These are phyloP conservation scores for Leccinum fibrillosum DNA, from an alignment of 768 basidiomycete genomes.

Conservation along the genomic window DNA sequence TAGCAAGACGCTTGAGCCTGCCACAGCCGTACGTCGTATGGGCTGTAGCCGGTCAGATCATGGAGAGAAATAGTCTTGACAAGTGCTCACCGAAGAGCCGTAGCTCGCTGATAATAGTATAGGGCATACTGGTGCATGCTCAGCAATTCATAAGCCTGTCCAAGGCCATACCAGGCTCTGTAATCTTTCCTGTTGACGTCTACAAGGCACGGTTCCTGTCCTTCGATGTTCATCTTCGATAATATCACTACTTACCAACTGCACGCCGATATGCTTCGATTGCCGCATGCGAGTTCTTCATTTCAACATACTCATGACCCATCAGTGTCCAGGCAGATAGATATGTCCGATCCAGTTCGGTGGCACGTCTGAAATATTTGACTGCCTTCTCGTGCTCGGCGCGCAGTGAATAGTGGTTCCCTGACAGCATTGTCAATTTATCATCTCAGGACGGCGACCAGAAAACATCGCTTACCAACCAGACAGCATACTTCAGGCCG, in stretches of 20 bases:
- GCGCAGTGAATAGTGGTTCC: constrained; percentile 95
- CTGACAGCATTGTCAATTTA: constrained; percentile 38
- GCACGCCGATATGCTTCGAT: constrained; percentile 97
- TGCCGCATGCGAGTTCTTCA: constrained; percentile 99
- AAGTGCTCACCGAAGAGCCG: constrained; percentile 69
- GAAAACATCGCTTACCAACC: constrained; percentile 59
- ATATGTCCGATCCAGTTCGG: constrained; percentile 93
- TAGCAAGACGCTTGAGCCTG: constrained; percentile 92
- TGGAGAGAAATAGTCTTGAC: neutral
- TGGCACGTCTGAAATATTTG: constrained; percentile 90
- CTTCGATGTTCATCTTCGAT: neutral
- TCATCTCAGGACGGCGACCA: neutral
- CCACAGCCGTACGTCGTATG: constrained; percentile 96
- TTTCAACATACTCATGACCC: constrained; percentile 98
- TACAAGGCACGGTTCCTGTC: constrained; percentile 29
- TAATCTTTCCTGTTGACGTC: constrained; percentile 98
- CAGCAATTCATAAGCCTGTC: constrained; percentile 94
- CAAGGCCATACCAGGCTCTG: constrained; percentile 97
- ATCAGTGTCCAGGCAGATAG: constrained; percentile 98
- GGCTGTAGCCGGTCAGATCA: constrained; percentile 43
- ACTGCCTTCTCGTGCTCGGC: constrained; percentile 95
- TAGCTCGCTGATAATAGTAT: constrained; percentile 95
- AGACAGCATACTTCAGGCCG: constrained; percentile 95
- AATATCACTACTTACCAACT: constrained; percentile 62
- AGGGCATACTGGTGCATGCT: constrained; percentile 97